phyloP scores from a whole-genome alignment of 768 basidiomycete species.

The Mycena haematopus region DNA sequence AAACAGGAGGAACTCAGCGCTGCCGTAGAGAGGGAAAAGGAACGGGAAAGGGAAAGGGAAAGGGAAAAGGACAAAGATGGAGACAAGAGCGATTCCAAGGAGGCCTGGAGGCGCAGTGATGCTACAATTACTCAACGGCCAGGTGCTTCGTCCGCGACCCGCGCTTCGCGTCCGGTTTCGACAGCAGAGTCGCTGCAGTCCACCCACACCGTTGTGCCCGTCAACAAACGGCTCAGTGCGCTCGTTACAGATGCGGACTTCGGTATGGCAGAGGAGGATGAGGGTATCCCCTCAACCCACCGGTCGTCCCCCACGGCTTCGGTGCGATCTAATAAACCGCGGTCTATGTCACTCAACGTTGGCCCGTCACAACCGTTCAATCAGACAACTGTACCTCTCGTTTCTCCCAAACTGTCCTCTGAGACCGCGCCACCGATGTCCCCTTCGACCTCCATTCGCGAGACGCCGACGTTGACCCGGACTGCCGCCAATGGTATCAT shows the following conservation, averaged over 20 bases:
- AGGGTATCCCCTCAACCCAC: constrained; percentile 32
- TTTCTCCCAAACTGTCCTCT: constrained; percentile 42
- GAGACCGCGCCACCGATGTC: constrained; percentile 34
- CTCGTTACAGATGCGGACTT: constrained; percentile 73
- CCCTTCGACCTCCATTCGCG: constrained; percentile 37
- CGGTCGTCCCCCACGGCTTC: constrained; percentile 52
- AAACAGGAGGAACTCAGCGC: constrained; percentile 37
- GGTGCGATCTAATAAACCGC: constrained; percentile 57
- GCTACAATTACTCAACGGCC: constrained; percentile 80
- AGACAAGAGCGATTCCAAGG: constrained; percentile 57
- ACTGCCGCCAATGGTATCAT: constrained; percentile 52
- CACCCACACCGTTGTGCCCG: constrained; percentile 71
- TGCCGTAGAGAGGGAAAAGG: constrained; percentile 21
- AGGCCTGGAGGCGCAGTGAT: constrained; percentile 82
- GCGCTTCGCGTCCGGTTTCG: constrained; percentile 75
- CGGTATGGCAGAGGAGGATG: constrained; percentile 67
- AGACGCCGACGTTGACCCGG: constrained; percentile 49
- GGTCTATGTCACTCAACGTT: constrained; percentile 70
- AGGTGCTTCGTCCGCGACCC: constrained; percentile 47
- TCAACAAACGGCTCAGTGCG: constrained; percentile 70
- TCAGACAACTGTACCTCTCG: constrained; percentile 41
- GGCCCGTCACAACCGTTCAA: constrained; percentile 43
- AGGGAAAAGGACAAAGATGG: constrained; percentile 24
- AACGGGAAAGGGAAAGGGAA: constrained; percentile 26
- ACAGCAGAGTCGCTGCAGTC: constrained; percentile 81